Base-by-base conservation (phyloP, 1,284 basidiomycete genomes). In the Sanghuangporus weigelae region DNA sequence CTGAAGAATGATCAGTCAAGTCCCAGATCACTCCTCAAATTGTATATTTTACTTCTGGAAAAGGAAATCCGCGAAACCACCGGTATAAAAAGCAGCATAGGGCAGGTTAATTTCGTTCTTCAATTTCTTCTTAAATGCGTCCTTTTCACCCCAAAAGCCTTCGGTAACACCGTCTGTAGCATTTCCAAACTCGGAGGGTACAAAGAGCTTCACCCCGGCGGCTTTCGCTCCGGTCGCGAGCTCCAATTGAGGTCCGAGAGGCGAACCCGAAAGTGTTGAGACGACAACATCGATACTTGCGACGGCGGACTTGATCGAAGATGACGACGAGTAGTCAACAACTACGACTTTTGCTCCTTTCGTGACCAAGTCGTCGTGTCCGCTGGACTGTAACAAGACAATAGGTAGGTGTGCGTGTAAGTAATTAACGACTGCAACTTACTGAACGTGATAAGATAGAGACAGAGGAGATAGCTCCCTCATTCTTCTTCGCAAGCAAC, bases 101-200 rank as follows among this genome's bases (percentile, higher is more conserved):
- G 77, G 73, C 7, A 78, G 68, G 2, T 70, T 73, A 38, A 78
- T 65, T 46, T 73, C 72, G 35, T 71, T 38, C 53, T 19, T 68
- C 59, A 77, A 59, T 40, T 75, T 68, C 26, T 70, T 68, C 66
- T 63, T 65, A 8, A 67, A 31, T 19, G 44, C 31, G 21, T 51
- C 56, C 42, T 69, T 70, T 40, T 35, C 11, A 23, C 19, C 62
- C 23, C 64, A 57, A 51, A 40, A n/a, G 31, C 59, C 63, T 10
- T 49, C 55, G 2, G 55, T 16, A 6, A 19, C 38, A 4, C 70
- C 71, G 26, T 75, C 71, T 3, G 67, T 67, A 6, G 63, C 62
- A 19, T 69, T 70, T 4, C 77, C 76, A 21, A 71, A 77, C 60
- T 79, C 78, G 7, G 74, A 76, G 3, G 77, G 78, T 8, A 79